Percentiles rank a stretch among this genome's conserved stretches.
Evolutionary conservation across 176 grass and related monocot genomes (phyloP).

Genomic region (Microstegium vimineum): DNA sequence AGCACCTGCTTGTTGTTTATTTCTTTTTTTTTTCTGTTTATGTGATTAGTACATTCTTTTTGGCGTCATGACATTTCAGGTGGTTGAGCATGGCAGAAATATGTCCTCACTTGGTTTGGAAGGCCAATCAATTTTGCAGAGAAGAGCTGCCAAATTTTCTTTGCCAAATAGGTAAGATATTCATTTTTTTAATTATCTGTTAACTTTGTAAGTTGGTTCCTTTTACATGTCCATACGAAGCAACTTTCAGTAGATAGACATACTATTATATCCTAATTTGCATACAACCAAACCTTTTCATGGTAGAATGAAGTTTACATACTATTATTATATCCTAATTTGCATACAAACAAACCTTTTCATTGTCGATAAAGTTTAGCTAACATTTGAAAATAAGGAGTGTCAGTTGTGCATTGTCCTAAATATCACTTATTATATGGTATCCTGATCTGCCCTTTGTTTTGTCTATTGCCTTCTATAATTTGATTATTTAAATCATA

Average conservation of each 20-base stretch:
- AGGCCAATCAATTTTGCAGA: conserved; percentile 72
- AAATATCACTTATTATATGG: conserved; percentile 3
- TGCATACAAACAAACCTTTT: background rate
- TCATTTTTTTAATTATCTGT: background rate
- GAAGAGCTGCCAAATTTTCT: conserved; percentile 70
- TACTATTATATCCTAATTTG: conserved; percentile 2
- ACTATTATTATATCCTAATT: conserved; percentile 1
- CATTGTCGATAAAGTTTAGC: background rate
- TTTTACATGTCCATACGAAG: background rate
- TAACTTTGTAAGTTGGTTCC: background rate
- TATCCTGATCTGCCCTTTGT: conserved; percentile 3
- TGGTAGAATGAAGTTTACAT: background rate
- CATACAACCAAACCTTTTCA: background rate
- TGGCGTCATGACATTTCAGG: conserved; percentile 44
- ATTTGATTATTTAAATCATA: background rate
- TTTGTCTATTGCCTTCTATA: background rate
- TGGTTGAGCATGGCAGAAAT: conserved; percentile 60
- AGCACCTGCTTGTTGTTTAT: background rate
- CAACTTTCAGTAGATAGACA: background rate
- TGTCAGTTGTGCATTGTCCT: background rate
- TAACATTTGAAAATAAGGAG: conserved; percentile 8
- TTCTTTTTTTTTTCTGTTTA: background rate
- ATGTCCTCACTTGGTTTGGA: conserved; percentile 83
- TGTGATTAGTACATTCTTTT: conserved; percentile 29
- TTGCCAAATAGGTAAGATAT: conserved; percentile 48